Percentiles rank a stretch among this genome's conserved stretches.
These are phyloP conservation scores for Lipomyces orientalis DNA, from an alignment of 805 yeast genomes.

Conservation along the genomic window DNA sequence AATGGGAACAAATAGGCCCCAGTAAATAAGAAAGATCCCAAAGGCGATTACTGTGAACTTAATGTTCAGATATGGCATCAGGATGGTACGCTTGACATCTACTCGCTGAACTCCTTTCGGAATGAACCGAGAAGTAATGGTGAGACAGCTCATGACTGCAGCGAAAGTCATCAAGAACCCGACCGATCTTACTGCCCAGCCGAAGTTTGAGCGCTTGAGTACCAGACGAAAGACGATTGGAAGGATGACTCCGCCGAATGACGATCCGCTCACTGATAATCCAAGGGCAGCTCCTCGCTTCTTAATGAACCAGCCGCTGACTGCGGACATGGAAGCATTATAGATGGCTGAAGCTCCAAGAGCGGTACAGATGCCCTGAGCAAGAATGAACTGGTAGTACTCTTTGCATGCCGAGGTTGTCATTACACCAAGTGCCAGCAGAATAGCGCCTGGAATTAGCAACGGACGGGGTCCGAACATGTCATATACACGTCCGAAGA, in stretches of 20 bases:
- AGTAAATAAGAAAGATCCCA: constrained; percentile 41
- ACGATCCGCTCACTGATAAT: constrained; percentile 56
- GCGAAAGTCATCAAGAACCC: constrained; percentile 52
- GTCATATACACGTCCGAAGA: constrained; percentile 43
- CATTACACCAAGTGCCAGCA: constrained; percentile 42
- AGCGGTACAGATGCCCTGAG: constrained; percentile 59
- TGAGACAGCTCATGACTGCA: constrained; percentile 33
- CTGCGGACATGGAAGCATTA: constrained; percentile 52
- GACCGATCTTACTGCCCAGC: constrained; percentile 58
- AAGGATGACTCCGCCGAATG: constrained; percentile 57
- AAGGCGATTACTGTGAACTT: constrained; percentile 38
- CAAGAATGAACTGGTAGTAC: constrained; percentile 58
- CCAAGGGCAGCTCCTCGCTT: constrained; percentile 55
- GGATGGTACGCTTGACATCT: constrained; percentile 1
- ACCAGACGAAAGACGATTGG: constrained; percentile 54
- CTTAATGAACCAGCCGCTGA: constrained; percentile 53
- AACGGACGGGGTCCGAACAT: constrained; percentile 40
- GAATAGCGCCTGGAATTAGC: constrained; percentile 36
- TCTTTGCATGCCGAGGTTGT: constrained; percentile 47
- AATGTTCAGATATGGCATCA: constrained; percentile 40
- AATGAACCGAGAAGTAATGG: constrained; percentile 40
- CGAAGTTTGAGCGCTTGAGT: constrained; percentile 54
- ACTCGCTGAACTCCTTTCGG: constrained; percentile 10
- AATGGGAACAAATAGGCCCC: constrained; percentile 45
- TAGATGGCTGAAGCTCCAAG: constrained; percentile 53